Evolutionary conservation across 2,329 filamentous ascomycete genomes (phyloP).

Genomic region (Rhynchosporium secalis): DNA sequence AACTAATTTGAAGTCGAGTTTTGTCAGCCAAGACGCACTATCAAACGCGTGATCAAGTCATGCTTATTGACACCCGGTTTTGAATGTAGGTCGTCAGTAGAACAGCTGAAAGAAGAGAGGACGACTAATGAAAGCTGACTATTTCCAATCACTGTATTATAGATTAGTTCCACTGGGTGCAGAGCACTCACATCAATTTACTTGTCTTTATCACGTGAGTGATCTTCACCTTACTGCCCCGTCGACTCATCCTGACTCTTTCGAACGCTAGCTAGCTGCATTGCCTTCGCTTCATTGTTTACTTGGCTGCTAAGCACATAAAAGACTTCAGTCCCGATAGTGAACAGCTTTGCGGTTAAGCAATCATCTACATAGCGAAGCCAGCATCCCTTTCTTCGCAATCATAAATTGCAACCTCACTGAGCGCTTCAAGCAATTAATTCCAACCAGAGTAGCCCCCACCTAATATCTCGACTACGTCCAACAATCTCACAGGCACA

Average conservation of each 20-base stretch:
- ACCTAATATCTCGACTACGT: too few relatives aligned
- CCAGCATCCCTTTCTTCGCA: not conserved
- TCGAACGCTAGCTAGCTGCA: too few relatives aligned
- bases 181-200: not conserved
- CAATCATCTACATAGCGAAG: too few relatives aligned
- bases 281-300: too few relatives aligned
- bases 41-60: not conserved
- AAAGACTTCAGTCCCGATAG: too few relatives aligned
- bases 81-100: not conserved
- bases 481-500: too few relatives aligned
- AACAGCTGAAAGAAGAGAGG: not conserved
- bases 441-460: not conserved
- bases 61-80: not conserved
- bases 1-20: not conserved
- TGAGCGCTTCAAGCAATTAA: not conserved
- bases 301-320: too few relatives aligned
- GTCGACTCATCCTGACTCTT: constrained; percentile 13
- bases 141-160: not conserved
- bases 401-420: too few relatives aligned
- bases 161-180: not conserved
- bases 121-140: not conserved
- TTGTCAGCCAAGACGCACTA: not conserved
- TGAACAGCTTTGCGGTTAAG: too few relatives aligned
- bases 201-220: too few relatives aligned
- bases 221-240: not conserved